These are phyloP conservation scores for Penicillium robsamsonii DNA, from an alignment of 495 filamentous ascomycete genomes.

Conservation along the genomic window DNA sequence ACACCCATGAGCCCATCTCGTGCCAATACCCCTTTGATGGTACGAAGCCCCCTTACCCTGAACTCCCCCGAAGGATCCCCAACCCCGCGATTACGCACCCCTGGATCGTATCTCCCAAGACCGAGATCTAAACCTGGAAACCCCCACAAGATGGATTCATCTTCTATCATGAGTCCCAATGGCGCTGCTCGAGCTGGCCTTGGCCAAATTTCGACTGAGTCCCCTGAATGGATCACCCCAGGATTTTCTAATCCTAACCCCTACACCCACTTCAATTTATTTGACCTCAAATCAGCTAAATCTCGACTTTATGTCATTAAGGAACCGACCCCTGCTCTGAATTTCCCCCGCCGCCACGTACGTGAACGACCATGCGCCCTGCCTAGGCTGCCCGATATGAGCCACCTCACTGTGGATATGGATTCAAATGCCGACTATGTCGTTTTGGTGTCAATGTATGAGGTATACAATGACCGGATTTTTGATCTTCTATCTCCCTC, in stretches of 20 bases:
- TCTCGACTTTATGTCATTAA: conserved; percentile 37
- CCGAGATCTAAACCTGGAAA: conserved; percentile 27
- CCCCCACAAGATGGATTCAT: conserved; percentile 11
- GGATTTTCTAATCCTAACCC: conserved; percentile 19
- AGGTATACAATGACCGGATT: conserved; percentile 98
- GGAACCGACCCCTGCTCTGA: conserved; percentile 50
- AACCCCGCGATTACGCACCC: conserved; percentile 21
- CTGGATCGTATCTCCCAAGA: conserved; percentile 30
- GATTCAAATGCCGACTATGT: conserved; percentile 80
- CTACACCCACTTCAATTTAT: conserved; percentile 19
- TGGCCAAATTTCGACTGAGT: conserved; percentile 14
- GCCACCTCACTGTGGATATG: conserved; percentile 61
- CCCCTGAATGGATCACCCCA: conserved; percentile 14
- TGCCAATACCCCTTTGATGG: conserved; percentile 45
- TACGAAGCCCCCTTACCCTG: conserved; percentile 37
- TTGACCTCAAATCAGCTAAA: conserved; percentile 36
- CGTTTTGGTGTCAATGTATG: conserved; percentile 94
- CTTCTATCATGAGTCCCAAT: conserved; percentile 5
- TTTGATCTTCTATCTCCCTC: conserved; percentile 79
- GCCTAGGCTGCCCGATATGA: conserved; percentile 72
- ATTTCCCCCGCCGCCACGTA: conserved; percentile 56
- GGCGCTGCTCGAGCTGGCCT: conserved; percentile 10
- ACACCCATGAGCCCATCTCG: conserved; percentile 72
- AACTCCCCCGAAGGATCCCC: conserved; percentile 25
- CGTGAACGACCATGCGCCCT: conserved; percentile 61